These are phyloP conservation scores for Kandelia obovata DNA, from an alignment of 345 rosid genomes.

Conservation along the genomic window DNA sequence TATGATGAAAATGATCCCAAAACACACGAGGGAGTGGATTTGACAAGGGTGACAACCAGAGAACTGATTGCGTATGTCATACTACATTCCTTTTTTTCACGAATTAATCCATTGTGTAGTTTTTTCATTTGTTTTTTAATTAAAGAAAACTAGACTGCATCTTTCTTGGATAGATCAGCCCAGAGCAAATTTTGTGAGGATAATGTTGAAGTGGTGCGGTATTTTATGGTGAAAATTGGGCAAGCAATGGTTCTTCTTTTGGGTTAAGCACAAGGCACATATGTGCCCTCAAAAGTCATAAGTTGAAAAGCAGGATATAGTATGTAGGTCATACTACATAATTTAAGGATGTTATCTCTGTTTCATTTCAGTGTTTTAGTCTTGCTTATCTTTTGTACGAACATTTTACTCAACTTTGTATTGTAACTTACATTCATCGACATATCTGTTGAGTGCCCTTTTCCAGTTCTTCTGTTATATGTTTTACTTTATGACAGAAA, in stretches of 20 bases:
- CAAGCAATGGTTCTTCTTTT: not conserved
- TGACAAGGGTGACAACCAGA: constrained; percentile 71
- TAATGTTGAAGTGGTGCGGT: not conserved
- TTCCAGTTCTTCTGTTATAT: constrained; percentile 1
- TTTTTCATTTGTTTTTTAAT: not conserved
- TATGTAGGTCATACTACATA: not conserved
- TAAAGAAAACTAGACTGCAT: not conserved
- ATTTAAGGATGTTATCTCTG: not conserved
- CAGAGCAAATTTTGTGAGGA: not conserved
- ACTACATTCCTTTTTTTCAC: constrained; percentile 5
- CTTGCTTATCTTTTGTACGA: not conserved
- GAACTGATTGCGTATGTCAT: constrained; percentile 76
- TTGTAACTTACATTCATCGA: not conserved
- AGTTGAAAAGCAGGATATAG: not conserved
- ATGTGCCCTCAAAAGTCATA: not conserved
- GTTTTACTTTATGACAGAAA: constrained; percentile 46
- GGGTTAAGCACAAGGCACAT: not conserved
- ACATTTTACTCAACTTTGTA: not conserved
- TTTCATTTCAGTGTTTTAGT: not conserved
- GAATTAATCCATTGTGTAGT: not conserved
- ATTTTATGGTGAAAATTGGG: not conserved
- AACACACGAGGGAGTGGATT: constrained; percentile 91
- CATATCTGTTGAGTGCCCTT: not conserved
- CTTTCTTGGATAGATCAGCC: not conserved
- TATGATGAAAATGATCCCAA: constrained; percentile 76